These are phyloP conservation scores for Hypoxylon rickii DNA, from an alignment of 495 filamentous ascomycete species.

Conservation along the genomic window DNA sequence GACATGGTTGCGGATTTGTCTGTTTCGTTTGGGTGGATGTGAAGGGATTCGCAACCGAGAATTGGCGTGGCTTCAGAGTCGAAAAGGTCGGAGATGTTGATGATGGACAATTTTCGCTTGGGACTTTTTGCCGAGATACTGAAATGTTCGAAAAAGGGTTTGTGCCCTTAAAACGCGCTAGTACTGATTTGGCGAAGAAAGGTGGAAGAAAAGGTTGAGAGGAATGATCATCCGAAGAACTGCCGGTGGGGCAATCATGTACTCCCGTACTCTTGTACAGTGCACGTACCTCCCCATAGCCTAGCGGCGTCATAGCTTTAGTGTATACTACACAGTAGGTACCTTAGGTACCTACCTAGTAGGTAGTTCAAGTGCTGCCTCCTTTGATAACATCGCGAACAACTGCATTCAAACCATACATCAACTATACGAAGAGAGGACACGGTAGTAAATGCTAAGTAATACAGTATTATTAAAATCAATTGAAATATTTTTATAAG, in stretches of 20 bases:
- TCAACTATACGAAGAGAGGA: too few species aligned
- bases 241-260: conserved; percentile 19
- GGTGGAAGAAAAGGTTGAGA: conserved; percentile 15
- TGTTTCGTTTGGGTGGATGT: conserved; percentile 13
- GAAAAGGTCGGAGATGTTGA: conserved; percentile 13
- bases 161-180: conserved; percentile 39
- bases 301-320: too few species aligned
- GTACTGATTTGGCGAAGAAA: conserved; percentile 5
- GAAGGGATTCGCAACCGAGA: conserved; percentile 34
- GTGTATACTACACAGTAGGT: too few species aligned
- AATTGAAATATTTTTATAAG: too few species aligned
- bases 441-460: too few species aligned
- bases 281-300: too few species aligned
- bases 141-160: conserved; percentile 34
- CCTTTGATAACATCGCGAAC: too few species aligned
- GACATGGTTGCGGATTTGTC: conserved; percentile 64
- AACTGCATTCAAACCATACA: too few species aligned
- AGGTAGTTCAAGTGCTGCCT: too few species aligned
- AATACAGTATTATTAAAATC: too few species aligned
- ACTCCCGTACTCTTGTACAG: too few species aligned
- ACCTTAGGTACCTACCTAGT: too few species aligned
- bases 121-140: conserved; percentile 20
- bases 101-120: conserved; percentile 30
- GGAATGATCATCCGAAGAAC: conserved; percentile 23
- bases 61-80: conserved; percentile 16